phyloP scores from a whole-genome alignment of 1,139 yeast species.

The Taphrina wiesneri region DNA sequence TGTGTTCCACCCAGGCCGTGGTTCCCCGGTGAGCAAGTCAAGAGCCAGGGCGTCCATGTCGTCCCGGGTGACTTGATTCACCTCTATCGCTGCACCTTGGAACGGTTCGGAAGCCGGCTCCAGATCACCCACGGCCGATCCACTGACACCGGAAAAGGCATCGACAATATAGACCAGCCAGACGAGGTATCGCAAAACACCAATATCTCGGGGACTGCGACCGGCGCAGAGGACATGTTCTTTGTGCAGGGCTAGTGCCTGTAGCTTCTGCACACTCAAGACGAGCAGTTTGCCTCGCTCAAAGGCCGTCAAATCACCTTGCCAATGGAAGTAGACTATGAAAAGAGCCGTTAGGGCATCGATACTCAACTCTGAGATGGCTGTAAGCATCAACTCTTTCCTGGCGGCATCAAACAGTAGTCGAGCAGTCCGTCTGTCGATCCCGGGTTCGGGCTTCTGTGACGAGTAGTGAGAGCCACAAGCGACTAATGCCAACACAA shows the following conservation, averaged over 20 bases:
- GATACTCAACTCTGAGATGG: constrained; percentile 1
- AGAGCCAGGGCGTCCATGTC: constrained; percentile 6
- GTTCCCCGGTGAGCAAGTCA: constrained; percentile 12
- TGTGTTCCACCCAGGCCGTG: background rate
- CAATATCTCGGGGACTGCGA: constrained; percentile 12
- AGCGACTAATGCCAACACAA: constrained; percentile 15
- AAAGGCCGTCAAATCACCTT: constrained; percentile 9
- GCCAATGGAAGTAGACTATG: constrained; percentile 19
- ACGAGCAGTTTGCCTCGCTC: constrained; percentile 14
- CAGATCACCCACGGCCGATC: background rate
- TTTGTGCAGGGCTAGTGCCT: constrained; percentile 6
- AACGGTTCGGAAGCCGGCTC: constrained; percentile 1
- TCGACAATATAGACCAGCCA: constrained; percentile 24
- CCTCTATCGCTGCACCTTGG: constrained; percentile 11
- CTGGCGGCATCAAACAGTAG: constrained; percentile 20
- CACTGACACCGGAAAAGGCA: constrained; percentile 12
- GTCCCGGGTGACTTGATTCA: constrained; percentile 1
- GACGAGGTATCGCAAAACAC: constrained; percentile 14
- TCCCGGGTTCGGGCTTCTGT: constrained; percentile 7
- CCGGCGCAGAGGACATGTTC: background rate
- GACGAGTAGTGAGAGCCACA: constrained; percentile 26
- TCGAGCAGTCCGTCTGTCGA: constrained; percentile 6
- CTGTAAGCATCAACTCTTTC: constrained; percentile 8
- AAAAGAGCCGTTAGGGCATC: constrained; percentile 17
- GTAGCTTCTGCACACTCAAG: constrained; percentile 8